A percentile compares a stretch with the other conserved stretches of the same genome.
phyloP scores from a whole-genome alignment of 345 rosid genomes.

The Mangifera indica region DNA sequence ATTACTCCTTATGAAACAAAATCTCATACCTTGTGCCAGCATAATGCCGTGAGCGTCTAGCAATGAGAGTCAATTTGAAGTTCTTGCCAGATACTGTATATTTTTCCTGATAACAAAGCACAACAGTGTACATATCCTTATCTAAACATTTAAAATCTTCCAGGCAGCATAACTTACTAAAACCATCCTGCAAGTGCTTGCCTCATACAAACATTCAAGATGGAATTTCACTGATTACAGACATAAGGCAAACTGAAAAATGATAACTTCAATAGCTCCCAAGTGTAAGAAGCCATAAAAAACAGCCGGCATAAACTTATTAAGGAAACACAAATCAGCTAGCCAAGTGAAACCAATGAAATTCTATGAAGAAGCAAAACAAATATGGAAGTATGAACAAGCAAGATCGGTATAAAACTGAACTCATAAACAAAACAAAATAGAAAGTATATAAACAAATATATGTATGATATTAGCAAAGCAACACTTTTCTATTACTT shows the following conservation, averaged over 20 bases:
- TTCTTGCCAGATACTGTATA: constrained; percentile 92
- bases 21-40: constrained; percentile 86
- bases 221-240: constrained; percentile 6
- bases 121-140: constrained; percentile 15
- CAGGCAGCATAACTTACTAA: background rate
- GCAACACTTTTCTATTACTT: background rate
- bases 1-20: background rate
- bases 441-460: background rate
- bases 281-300: background rate
- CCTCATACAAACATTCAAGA: background rate
- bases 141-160: background rate
- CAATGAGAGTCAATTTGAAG: constrained; percentile 73
- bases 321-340: background rate
- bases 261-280: background rate
- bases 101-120: constrained; percentile 51
- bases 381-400: background rate
- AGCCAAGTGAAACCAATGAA: background rate
- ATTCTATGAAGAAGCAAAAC: background rate
- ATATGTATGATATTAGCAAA: too few species aligned
- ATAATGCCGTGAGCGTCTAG: constrained; percentile 97
- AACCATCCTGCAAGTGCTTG: background rate
- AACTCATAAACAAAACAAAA: background rate
- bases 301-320: background rate
- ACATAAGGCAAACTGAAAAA: background rate
- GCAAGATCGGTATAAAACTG: background rate